These are phyloP conservation scores for Cystobasidium onofrii DNA, from an alignment of 768 basidiomycete species.

Conservation along the genomic window DNA sequence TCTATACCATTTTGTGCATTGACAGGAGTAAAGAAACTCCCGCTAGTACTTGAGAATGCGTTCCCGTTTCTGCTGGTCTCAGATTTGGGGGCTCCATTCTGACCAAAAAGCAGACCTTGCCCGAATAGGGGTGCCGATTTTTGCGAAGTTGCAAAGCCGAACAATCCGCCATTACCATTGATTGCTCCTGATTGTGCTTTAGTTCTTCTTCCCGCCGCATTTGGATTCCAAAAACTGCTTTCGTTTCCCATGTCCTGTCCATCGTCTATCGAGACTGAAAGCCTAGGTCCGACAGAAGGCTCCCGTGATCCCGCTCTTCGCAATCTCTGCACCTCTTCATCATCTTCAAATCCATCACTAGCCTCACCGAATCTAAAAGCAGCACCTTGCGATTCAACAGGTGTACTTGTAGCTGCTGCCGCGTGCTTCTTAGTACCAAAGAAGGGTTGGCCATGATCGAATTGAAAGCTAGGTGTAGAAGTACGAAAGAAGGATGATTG, in stretches of 20 bases:
- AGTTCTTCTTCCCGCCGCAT: background rate
- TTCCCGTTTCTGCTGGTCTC: background rate
- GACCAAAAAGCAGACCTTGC: conserved; percentile 21
- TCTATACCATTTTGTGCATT: background rate
- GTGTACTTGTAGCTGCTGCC: background rate
- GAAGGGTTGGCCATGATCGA: background rate
- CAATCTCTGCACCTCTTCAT: background rate
- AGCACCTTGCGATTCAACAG: conserved; percentile 19
- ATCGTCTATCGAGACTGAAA: conserved; percentile 1
- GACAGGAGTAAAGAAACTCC: conserved; percentile 24
- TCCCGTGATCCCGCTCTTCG: conserved; percentile 1
- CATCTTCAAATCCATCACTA: background rate
- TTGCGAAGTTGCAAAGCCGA: background rate
- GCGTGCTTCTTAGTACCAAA: background rate
- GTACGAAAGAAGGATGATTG: background rate
- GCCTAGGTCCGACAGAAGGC: background rate
- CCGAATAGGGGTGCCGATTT: conserved; percentile 9
- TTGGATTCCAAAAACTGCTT: conserved; percentile 21
- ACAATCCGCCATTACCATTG: conserved; percentile 6
- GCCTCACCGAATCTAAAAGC: conserved; percentile 24
- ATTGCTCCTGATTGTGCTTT: background rate
- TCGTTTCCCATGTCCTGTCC: background rate
- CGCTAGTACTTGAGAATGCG: background rate
- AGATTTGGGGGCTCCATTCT: background rate
- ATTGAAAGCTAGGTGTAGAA: conserved; percentile 4